Evolutionary conservation across 2,329 filamentous ascomycete species (phyloP), one percentile per base, ranked within the genome.

Genomic region (Talaromyces islandicus): DNA sequence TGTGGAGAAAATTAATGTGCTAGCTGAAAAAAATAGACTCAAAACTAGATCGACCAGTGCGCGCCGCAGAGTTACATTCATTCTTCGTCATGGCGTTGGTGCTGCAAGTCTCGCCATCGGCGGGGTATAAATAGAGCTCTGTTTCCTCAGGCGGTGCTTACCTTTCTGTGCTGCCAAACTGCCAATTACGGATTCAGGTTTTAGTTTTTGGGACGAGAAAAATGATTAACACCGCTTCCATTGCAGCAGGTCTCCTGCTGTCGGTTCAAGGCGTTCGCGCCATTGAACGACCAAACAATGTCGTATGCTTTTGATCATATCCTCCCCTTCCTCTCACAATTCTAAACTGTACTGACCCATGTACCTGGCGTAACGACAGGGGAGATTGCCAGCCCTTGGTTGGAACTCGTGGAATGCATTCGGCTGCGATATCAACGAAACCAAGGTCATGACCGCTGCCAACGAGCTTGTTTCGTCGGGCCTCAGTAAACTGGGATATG

Each of bases 371-470:
- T 38, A 35, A 58, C 19, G 46, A 58, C 19, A 72, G 70, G 69
- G 70, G 1, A 63, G 58, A 56, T 46, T 70, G 2, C 70, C 71
- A 41, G 69, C 71, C 3, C 62, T 80, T 65, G 78, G 78, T 14
- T 81, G 78, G 74, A 73, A 77, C 64, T 73, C 72, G 27, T 78
- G 76, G 76, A 80, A 80, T 62, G 76, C 78, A 5, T 78, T 81
- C 61, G 75, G 70, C 7, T 82, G 81, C 65, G 70, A 81, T 59
- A 75, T 83, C 43, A 71, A 75, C 57, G 77, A 80, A 55, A 70
- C 72, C 17, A 71, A 81, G 54, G 69, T 83, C 41, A 68, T 83
- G 56, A 73, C 71, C 7, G 81, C 80, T 0, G 80, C 81, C 0
- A 69, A 76, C 38, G 68, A 76, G 52, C 73, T 82, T 59, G 69